Conservation (phyloP, 306 rosid genomes). For the Mucuna pruriens region DNA sequence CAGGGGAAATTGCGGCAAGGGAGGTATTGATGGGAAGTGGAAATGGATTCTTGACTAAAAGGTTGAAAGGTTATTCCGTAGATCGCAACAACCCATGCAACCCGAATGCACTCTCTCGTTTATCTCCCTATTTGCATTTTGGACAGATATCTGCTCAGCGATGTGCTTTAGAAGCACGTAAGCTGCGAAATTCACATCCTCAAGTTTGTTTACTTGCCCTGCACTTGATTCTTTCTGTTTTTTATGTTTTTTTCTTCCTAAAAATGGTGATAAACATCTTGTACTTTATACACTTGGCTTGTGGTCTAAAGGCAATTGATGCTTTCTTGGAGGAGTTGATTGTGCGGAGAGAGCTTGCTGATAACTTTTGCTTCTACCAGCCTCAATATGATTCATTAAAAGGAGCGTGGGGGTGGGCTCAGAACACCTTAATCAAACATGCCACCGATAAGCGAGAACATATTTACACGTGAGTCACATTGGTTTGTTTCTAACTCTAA, state of each 20-base stretch:
- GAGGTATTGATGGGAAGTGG: constrained; percentile 81
- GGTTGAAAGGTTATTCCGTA: constrained; percentile 65
- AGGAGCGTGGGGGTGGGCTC: constrained; percentile 99
- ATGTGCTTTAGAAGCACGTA: constrained; percentile 91
- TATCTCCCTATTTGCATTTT: constrained; percentile 95
- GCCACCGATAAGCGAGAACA: constrained; percentile 79
- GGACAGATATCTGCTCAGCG: constrained; percentile 92
- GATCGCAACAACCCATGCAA: constrained; percentile 83
- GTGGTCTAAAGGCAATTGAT: constrained; percentile 71
- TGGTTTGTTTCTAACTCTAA: not conserved
- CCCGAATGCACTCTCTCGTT: constrained; percentile 77
- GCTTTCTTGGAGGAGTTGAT: constrained; percentile 86
- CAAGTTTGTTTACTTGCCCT: constrained; percentile 58
- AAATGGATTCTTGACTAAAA: constrained; percentile 87
- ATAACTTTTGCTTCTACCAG: constrained; percentile 89
- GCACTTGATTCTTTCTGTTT: not conserved
- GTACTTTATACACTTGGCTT: constrained; percentile 19
- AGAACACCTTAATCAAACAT: constrained; percentile 82
- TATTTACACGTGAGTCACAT: constrained; percentile 68
- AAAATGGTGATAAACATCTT: constrained; percentile 12
- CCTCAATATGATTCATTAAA: constrained; percentile 81
- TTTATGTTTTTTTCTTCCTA: constrained; percentile 13
- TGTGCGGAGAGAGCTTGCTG: constrained; percentile 90
- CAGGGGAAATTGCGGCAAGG: constrained; percentile 86
- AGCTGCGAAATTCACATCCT: constrained; percentile 51